Evolutionary conservation across 257 asterid species (phyloP), one percentile per base, ranked within the genome.

Genomic region (Solanum arcanum): DNA sequence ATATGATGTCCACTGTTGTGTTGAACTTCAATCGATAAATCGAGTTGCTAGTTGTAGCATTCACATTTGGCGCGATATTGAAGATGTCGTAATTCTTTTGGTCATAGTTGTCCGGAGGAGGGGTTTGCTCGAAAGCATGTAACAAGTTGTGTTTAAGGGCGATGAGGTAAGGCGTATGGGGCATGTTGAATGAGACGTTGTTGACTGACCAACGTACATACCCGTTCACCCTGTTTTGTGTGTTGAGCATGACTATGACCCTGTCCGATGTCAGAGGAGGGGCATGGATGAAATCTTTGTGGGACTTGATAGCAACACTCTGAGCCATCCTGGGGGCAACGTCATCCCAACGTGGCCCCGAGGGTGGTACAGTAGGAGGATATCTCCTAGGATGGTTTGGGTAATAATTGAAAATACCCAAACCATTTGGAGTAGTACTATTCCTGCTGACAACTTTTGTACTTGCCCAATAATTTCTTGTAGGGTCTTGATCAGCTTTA

Each of bases 211-310:
- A 97, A 0, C 94, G 93, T 1, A 82, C 87, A 4, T 46, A 11
- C 2, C 96, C 98, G 29, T 91, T 84, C 33, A 94, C 73, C 29
- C 3, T 46, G 70, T 97, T 97, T 29, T 97, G 99, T 0, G 98
- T 97, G 85, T 97, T 97, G 88, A 97, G 99, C 95, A 95, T 89
- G 41, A 95, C 95, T 10, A 97, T 96, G n/a, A 90, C 92, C 2
- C 98, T 93, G 29, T 97, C 98, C 0, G 99, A 86, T 2, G 86
- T 86, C 27, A n/a, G 68, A 15, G 98, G 99, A 3, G 99, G 98
- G 0, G 94, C 59, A 88, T 87, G 90, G 91, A 92, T 84, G 94
- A 47, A 94, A 3, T 91, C 96, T 1, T 20, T 86, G 7, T 49
- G 93, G 9, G 98, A 93, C 75, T 91, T 92, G 31, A 91, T 91